Evolutionary conservation across 768 basidiomycete species (phyloP), one percentile per base, ranked within the genome.

Genomic region (Russula foetens): DNA sequence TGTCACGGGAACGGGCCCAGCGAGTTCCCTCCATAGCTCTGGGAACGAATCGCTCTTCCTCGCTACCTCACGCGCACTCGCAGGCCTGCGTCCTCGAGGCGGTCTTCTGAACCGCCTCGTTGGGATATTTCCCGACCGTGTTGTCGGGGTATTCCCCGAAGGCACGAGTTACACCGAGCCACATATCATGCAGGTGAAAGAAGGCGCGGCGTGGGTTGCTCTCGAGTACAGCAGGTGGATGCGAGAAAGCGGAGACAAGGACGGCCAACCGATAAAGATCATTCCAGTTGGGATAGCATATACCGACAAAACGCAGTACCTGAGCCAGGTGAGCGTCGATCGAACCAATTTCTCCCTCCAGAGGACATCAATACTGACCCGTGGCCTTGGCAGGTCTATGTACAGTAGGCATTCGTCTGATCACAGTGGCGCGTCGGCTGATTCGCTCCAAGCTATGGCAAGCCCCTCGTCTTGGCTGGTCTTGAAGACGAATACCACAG

Each of bases 91-190:
- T 85, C 65, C 38, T 31, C 58, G 58, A 46, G 52, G 58, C 4
- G 58, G 58, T 26, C n/a, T 60, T 15, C 23, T 45, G 45, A 53
- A 60, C 31, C 26, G 51, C 14, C 29, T 60, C 41, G 28, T 48
- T 28, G 58, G 62, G 5, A 28, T 54, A 28, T 51, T 28, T 39
- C 62, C 61, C 15, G 64, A 57, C 11, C 38, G 53, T 31, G 90
- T 85, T 21, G 88, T 98, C 54, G 95, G 92, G 6, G 77, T 98
- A 44, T 99, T 99, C 70, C 93, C 93, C 8, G 93, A 96, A 71
- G 93, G 92, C 45, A 90, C 88, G n/a, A 89, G 87, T 69, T 96
- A 98, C 72, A 97, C 94, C 2, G 92, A 94, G 69, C 93, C 95
- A 12, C 80, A 84, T 57, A 91, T 98, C 68, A 86, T 95, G 81